phyloP scores from a whole-genome alignment of 495 filamentous ascomycete genomes.

The Lophiostoma macrostomum region DNA sequence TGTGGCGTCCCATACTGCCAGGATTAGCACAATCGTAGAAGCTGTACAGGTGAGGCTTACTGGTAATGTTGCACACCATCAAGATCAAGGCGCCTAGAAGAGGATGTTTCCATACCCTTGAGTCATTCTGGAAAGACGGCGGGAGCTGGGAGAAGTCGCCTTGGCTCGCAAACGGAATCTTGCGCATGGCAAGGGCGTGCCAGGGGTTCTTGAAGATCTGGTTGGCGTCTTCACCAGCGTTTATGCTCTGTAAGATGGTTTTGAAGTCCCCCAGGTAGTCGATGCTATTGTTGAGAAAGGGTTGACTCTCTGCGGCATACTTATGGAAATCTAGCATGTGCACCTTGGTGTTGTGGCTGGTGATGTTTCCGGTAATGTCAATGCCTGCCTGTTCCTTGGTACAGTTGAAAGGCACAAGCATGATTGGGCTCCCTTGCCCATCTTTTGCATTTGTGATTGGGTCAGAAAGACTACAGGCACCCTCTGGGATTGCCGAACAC shows the following conservation, averaged over 20 bases:
- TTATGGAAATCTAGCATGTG: slow-evolving; percentile 6
- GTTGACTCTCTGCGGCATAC: background rate
- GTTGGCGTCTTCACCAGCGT: slow-evolving; percentile 3
- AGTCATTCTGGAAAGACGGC: background rate
- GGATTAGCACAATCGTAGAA: background rate
- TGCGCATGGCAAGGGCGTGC: background rate
- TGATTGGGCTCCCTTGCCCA: background rate
- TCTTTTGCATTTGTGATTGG: background rate
- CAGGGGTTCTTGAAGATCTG: slow-evolving; percentile 19
- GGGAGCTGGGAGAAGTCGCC: background rate
- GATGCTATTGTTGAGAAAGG: background rate
- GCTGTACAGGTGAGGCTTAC: background rate
- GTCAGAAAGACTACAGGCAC: background rate
- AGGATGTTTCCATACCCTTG: background rate
- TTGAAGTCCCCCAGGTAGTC: background rate
- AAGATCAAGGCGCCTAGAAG: background rate
- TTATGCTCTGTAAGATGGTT: background rate
- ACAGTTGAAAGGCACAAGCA: slow-evolving; percentile 8
- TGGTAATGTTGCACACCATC: slow-evolving; percentile 9
- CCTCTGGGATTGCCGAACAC: slow-evolving; percentile 2
- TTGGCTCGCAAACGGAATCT: background rate
- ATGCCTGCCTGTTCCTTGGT: background rate
- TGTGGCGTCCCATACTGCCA: slow-evolving; percentile 8
- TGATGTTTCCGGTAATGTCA: slow-evolving; percentile 6
- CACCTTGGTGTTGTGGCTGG: background rate